These are phyloP conservation scores for Ceratocystis ficicola DNA, from an alignment of 2,329 filamentous ascomycete species.

Conservation along the genomic window DNA sequence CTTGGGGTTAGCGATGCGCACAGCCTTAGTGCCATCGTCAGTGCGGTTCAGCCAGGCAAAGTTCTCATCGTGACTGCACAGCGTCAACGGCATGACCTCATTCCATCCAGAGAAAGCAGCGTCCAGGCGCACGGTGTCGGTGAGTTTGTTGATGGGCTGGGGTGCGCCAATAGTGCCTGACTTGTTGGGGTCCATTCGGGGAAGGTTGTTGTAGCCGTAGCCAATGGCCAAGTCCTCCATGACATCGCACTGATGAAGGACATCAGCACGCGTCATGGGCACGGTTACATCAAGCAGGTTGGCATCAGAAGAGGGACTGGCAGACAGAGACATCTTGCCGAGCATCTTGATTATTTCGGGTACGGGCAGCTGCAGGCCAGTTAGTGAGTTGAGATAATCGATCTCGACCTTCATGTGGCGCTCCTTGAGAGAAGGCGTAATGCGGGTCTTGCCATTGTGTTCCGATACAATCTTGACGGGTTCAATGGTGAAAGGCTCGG, in stretches of 20 bases:
- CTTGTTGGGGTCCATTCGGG: constrained; percentile 73
- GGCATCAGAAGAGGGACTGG: constrained; percentile 51
- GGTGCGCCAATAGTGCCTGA: constrained; percentile 77
- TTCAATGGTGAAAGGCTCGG: constrained; percentile 82
- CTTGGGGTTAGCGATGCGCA: constrained; percentile 84
- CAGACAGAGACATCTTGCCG: constrained; percentile 78
- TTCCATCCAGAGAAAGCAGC: constrained; percentile 90
- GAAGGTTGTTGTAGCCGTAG: constrained; percentile 94
- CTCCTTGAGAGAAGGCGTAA: constrained; percentile 69
- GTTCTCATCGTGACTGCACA: constrained; percentile 97
- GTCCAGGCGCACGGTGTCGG: constrained; percentile 80
- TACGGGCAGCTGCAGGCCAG: constrained; percentile 64
- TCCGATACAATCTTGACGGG: constrained; percentile 84
- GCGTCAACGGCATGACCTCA: constrained; percentile 88
- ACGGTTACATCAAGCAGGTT: constrained; percentile 67
- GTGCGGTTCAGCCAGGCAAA: constrained; percentile 87
- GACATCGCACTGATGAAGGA: constrained; percentile 91
- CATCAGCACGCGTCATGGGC: constrained; percentile 81
- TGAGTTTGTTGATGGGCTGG: constrained; percentile 84
- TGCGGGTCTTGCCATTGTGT: constrained; percentile 73
- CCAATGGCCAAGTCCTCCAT: constrained; percentile 98
- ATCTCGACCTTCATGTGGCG: constrained; percentile 70
- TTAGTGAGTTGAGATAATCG: constrained; percentile 87
- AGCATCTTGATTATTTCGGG: constrained; percentile 67
- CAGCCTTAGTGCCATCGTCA: constrained; percentile 71